Conservation (phyloP, 1,139 yeast genomes). For the Kodamaea ohmeri region DNA sequence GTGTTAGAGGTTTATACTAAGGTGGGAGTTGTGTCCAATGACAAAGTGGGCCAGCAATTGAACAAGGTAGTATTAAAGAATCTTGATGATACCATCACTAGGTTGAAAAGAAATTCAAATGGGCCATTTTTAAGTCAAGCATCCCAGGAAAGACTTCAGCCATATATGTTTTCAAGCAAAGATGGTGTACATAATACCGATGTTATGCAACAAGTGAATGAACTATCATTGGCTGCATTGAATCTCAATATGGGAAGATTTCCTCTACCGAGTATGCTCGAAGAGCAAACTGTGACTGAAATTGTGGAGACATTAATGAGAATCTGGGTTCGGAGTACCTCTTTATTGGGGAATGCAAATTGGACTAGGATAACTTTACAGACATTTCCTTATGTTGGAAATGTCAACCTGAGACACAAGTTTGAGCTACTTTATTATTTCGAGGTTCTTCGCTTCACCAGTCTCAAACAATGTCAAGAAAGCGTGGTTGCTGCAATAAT, state of each 20-base stretch:
- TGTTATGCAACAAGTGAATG: not conserved
- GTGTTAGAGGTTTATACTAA: conserved; percentile 4
- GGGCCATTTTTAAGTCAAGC: too few relatives aligned
- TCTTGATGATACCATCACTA: not conserved
- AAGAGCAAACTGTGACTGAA: conserved; percentile 22
- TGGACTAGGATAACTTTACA: conserved; percentile 43
- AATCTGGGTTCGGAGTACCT: conserved; percentile 29
- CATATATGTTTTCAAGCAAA: not conserved
- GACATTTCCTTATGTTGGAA: conserved; percentile 42
- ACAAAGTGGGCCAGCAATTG: conserved; percentile 1
- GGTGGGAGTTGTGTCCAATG: conserved; percentile 1
- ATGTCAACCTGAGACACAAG: conserved; percentile 35
- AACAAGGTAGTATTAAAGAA: not conserved
- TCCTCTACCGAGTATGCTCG: conserved; percentile 28
- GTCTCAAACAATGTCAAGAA: conserved; percentile 24
- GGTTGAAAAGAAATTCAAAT: too few relatives aligned
- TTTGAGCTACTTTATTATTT: conserved; percentile 31
- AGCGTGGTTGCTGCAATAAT: conserved; percentile 23
- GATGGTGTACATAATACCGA: too few relatives aligned
- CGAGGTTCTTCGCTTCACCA: conserved; percentile 25
- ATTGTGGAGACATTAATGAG: conserved; percentile 29
- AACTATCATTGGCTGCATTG: conserved; percentile 2
- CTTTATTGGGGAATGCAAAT: conserved; percentile 21
- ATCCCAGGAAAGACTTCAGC: not conserved
- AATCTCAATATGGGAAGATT: conserved; percentile 33